Percentiles rank a stretch among this genome's conserved stretches.
Evolutionary conservation across 805 yeast genomes (phyloP).

Genomic region (Wickerhamiella azymoides): DNA sequence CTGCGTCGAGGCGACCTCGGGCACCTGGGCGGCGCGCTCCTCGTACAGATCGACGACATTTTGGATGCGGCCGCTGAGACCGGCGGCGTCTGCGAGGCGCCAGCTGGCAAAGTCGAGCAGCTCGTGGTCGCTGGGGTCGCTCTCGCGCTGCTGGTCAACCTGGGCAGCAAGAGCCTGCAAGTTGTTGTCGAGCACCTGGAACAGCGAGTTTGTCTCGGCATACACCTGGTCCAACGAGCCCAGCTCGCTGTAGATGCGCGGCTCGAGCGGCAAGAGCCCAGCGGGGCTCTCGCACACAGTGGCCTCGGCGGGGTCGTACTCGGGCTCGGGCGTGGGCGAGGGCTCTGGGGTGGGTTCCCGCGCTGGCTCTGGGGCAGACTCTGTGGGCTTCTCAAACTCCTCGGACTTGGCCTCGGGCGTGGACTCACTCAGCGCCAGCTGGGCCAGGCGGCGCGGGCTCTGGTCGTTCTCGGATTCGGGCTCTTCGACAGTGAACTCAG

Average conservation of each 20-base stretch:
- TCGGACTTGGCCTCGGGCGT: not conserved
- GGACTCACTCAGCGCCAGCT: not conserved
- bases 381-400: not conserved
- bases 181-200: conserved; percentile 16
- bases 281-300: not conserved
- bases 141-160: not conserved
- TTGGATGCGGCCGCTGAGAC: not conserved
- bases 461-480: no score
- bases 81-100: not conserved
- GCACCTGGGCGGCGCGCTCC: not conserved
- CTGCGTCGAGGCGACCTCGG: not conserved
- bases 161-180: not conserved
- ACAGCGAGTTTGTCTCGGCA: conserved; percentile 13
- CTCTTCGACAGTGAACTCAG: no score
- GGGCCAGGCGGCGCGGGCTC: no score
- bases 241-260: not conserved
- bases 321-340: not conserved
- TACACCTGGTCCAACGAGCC: conserved; percentile 13
- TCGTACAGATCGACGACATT: not conserved
- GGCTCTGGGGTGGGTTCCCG: no score
- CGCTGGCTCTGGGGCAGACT: no score
- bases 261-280: conserved; percentile 1
- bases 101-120: conserved; percentile 5
- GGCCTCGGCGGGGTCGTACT: not conserved
- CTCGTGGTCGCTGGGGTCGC: not conserved